Base-by-base conservation (phyloP, 805 yeast genomes). In the Ogataea nitratoaversa region DNA sequence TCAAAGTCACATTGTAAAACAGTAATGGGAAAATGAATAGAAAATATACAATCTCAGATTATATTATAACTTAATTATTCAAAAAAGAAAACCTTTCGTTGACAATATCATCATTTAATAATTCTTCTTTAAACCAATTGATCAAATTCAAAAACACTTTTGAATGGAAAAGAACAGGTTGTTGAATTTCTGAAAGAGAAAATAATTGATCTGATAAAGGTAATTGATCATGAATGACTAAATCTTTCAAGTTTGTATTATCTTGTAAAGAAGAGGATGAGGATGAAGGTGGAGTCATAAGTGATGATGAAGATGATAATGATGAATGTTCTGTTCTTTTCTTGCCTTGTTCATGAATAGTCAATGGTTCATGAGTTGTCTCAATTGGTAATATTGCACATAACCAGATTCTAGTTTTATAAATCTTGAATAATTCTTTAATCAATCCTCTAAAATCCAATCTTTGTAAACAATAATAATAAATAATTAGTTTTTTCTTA, bases 401-500 rank as follows among this genome's bases (percentile, higher is more conserved):
- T 62, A 85, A 65, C 93, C 95, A 85, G 48, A 84, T 84, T 53
- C 91, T 69, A 0, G 90, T 83, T 62, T 84, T 84, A 66, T 82
- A 84, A 43, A 81, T 77, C 55, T 82, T 78, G 68, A 82, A 84
- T 23, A 84, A 62, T 53, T 84, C 91, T 43, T 83, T 78, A 40
- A 83, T 83, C 53, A 84, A 68, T 34, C 77, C 83, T 42, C 91
- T 67, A 57, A 84, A 84, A 56, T 85, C 93, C 41, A 84, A 72
- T 49, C 93, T 66, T 52, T 79, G 79, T 36, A 74, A 71, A 53
- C 82, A 72, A 41, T 68, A 71, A 54, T 82, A 82, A 60, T 83
- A 84, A 50, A 84, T 81, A 6, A 83, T 84, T 46, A 84, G 68
- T 51, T 85, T 85, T 56, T 83, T 82, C 43, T 84, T 76, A 59